Conservation (phyloP, 1,284 basidiomycete species). For the Chalciporus sp. region DNA sequence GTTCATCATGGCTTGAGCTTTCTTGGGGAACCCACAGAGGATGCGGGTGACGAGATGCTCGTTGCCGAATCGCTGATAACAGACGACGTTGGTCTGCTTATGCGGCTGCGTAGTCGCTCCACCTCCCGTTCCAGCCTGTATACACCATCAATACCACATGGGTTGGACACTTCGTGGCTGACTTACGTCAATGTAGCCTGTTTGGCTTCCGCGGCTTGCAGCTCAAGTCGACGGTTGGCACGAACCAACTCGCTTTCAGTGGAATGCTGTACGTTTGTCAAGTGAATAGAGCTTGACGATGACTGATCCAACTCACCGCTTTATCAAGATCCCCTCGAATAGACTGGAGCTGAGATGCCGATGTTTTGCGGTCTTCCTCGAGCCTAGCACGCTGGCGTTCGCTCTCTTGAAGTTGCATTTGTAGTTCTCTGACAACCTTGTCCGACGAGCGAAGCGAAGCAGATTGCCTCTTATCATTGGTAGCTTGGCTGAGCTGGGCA, state of each 20-base stretch:
- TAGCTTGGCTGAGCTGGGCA: slow-evolving; percentile 55
- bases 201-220: slow-evolving; percentile 72
- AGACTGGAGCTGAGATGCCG: slow-evolving; percentile 56
- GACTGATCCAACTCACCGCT: slow-evolving; percentile 38
- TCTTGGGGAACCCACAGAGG: slow-evolving; percentile 37
- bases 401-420: slow-evolving; percentile 57
- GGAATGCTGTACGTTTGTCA: slow-evolving; percentile 57
- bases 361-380: slow-evolving; percentile 64
- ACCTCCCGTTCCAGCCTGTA: slow-evolving; percentile 68
- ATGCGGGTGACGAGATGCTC: slow-evolving; percentile 18
- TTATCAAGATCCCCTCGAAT: slow-evolving; percentile 63
- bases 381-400: slow-evolving; percentile 61
- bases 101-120: slow-evolving; percentile 66
- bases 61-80: slow-evolving; percentile 29
- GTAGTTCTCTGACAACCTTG: slow-evolving; percentile 54
- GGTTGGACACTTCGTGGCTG: not conserved
- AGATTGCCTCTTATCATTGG: slow-evolving; percentile 51
- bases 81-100: slow-evolving; percentile 49
- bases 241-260: slow-evolving; percentile 67
- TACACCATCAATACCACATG: slow-evolving; percentile 7
- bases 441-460: slow-evolving; percentile 53
- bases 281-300: slow-evolving; percentile 2
- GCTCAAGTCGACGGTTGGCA: slow-evolving; percentile 73
- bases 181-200: slow-evolving; percentile 69
- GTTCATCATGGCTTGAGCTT: slow-evolving; percentile 28